Evolutionary conservation across 306 rosid genomes (phyloP), one percentile per base, ranked within the genome.

Genomic region (Prunus mume): DNA sequence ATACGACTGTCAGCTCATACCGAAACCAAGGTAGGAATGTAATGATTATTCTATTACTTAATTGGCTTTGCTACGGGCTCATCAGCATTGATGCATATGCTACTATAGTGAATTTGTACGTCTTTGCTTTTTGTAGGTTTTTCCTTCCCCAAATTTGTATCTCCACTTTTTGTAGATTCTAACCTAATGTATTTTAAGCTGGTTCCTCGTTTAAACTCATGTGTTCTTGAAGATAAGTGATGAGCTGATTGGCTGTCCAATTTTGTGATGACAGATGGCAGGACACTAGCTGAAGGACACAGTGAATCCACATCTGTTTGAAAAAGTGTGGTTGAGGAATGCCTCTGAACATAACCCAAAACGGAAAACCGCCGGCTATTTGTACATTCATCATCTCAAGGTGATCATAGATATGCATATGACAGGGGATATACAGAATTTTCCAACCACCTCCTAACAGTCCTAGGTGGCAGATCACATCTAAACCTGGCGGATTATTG

Each of bases 321-420:
- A 84, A 82, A 75, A 24, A 38, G 69, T 18, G 64, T 5, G 72
- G 11, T 49, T 73, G 20, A 81, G 76, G 64, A 83, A 70, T 46
- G 61, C 71, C 58, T 73, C 81, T 76, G 83, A 81, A 76, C 83
- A 78, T 84, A 69, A 58, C 74, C 15, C 11, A 51, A 72, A 75
- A 76, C 72, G 71, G 61, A 76, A 79, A 82, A 68, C 55, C 83
- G 67, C 83, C 66, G 50, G 83, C 84, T 85, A 61, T 81, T 81
- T 93, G 94, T 88, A 91, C 88, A 87, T 88, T 85, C 85, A 71
- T 86, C 81, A 4, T 60, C n/a, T 61, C 78, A 82, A 63, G 86
- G 84, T 76, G 87, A 80, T 83, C 84, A 47, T 81, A 73, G 63
- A 22, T n/a, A n/a, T 58, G 87, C 66, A 79, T 71, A 79, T 81